Percentiles rank a stretch among this genome's conserved stretches.
Conservation (phyloP, 106 monocot genomes). For the Dioscorea alata region DNA sequence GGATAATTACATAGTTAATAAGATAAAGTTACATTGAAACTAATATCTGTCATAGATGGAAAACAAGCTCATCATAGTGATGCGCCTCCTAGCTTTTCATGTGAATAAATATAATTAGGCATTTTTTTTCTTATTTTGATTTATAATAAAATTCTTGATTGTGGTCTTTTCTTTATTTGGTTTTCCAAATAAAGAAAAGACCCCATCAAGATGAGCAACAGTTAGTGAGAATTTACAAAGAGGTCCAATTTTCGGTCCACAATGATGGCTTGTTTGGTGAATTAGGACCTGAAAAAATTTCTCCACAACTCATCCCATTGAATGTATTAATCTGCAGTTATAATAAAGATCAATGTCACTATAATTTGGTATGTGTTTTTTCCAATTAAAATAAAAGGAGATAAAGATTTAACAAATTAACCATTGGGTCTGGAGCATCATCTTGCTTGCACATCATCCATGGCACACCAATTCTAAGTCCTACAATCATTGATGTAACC, state of each 20-base stretch:
- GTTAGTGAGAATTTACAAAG: constrained; percentile 32
- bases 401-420: constrained; percentile 5
- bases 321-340: constrained; percentile 72
- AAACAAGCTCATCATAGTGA: too few species aligned
- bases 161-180: too few species aligned
- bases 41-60: too few species aligned
- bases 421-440: constrained; percentile 91
- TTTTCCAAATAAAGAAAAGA: background rate
- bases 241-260: constrained; percentile 97
- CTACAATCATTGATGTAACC: constrained; percentile 80
- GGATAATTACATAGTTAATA: too few species aligned
- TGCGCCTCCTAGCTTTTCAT: too few species aligned
- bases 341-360: background rate
- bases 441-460: constrained; percentile 98
- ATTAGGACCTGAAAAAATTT: constrained; percentile 36
- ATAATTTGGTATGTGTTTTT: background rate
- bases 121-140: too few species aligned
- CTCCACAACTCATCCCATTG: constrained; percentile 75
- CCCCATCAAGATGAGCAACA: background rate
- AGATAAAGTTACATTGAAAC: too few species aligned
- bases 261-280: constrained; percentile 53
- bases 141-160: too few species aligned
- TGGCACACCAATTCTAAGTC: constrained; percentile 74
- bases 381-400: background rate
- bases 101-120: too few species aligned